Conservation (phyloP, 805 yeast species). For the Barnettozyma californica region DNA sequence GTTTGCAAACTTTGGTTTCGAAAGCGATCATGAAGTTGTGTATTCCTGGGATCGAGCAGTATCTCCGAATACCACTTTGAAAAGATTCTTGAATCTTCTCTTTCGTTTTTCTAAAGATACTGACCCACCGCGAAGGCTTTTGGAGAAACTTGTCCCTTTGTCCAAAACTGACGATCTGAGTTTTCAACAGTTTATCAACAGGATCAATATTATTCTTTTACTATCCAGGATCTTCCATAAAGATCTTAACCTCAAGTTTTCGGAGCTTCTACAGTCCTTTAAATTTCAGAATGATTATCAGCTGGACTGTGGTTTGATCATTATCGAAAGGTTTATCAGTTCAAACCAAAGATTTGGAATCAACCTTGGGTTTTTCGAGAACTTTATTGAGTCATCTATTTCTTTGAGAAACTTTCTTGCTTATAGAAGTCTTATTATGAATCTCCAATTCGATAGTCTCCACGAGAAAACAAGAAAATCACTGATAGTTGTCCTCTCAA, state of each 20-base stretch:
- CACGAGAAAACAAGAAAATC: slow-evolving; percentile 9
- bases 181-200: slow-evolving; percentile 16
- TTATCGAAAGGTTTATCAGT: background rate
- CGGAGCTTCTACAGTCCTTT: slow-evolving; percentile 11
- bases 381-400: background rate
- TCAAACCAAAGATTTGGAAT: background rate
- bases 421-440: background rate
- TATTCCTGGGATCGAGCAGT: slow-evolving; percentile 6
- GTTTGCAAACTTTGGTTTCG: slow-evolving; percentile 18
- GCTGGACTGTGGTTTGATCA: background rate
- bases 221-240: slow-evolving; percentile 12
- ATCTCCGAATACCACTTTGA: slow-evolving; percentile 11
- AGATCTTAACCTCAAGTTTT: slow-evolving; percentile 14
- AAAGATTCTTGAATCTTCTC: slow-evolving; percentile 18
- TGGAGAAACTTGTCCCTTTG: slow-evolving; percentile 21
- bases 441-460: background rate
- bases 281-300: slow-evolving; percentile 5
- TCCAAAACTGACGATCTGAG: slow-evolving; percentile 12
- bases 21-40: slow-evolving; percentile 12
- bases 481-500: slow-evolving; percentile 8
- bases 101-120: slow-evolving; percentile 3
- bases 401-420: background rate
- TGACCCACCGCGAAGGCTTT: slow-evolving; percentile 11
- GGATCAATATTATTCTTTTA: slow-evolving; percentile 19
- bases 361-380: background rate